These are phyloP conservation scores for Rubia yunnanensis DNA, from an alignment of 257 asterid genomes.

Conservation along the genomic window DNA sequence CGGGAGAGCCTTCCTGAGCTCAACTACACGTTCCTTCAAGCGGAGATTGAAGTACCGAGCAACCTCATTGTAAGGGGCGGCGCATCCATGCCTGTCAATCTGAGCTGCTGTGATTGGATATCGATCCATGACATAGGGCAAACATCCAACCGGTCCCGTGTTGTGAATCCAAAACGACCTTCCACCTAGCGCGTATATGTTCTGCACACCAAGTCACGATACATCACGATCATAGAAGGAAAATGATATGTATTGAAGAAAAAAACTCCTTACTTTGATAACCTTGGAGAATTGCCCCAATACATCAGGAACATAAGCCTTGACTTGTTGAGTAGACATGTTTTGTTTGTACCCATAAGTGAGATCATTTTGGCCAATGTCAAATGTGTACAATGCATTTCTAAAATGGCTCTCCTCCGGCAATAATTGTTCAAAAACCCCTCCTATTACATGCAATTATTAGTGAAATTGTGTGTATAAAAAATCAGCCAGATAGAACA, in stretches of 20 bases:
- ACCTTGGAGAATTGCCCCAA: slow-evolving; percentile 38
- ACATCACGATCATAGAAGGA: background rate
- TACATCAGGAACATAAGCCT: slow-evolving; percentile 63
- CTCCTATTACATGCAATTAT: slow-evolving; percentile 11
- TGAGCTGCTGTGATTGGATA: slow-evolving; percentile 44
- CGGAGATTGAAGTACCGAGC: slow-evolving; percentile 50
- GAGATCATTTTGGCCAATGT: slow-evolving; percentile 83
- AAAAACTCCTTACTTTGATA: slow-evolving; percentile 35
- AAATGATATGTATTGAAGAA: background rate
- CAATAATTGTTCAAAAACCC: slow-evolving; percentile 30
- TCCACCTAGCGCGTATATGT: slow-evolving; percentile 47
- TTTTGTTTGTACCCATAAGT: slow-evolving; percentile 66
- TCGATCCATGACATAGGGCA: slow-evolving; percentile 63
- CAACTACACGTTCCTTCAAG: slow-evolving; percentile 29
- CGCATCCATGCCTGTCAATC: slow-evolving; percentile 57
- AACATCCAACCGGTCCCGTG: slow-evolving; percentile 71
- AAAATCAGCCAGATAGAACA: background rate
- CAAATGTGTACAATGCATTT: slow-evolving; percentile 56
- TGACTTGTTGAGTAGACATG: slow-evolving; percentile 52
- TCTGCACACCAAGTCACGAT: slow-evolving; percentile 12
- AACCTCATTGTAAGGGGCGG: slow-evolving; percentile 57
- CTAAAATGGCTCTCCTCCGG: slow-evolving; percentile 40
- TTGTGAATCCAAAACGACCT: slow-evolving; percentile 74
- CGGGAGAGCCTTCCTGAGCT: slow-evolving; percentile 56
- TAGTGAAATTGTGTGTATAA: background rate